Evolutionary conservation across 331 rosid species (phyloP).

Genomic region (Cydonia oblonga): DNA sequence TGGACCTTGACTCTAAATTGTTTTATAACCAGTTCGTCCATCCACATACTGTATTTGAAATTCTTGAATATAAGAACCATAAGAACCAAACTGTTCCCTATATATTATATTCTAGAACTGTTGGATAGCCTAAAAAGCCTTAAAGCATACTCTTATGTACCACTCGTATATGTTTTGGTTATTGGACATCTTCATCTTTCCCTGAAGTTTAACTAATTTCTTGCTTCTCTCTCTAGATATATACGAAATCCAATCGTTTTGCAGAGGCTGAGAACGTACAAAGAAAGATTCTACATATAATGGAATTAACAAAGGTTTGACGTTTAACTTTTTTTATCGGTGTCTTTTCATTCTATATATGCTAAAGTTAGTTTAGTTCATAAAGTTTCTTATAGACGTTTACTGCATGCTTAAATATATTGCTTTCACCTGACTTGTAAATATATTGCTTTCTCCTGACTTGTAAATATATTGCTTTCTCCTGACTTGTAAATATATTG

Average conservation of each 20-base stretch:
- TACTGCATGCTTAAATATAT: neutral
- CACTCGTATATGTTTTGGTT: neutral
- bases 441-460: too few relatives aligned
- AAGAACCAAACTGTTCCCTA: neutral
- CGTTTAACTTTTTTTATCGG: neutral
- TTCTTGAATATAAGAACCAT: neutral
- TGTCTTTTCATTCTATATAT: neutral
- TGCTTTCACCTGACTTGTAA: too few relatives aligned
- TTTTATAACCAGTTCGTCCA: neutral
- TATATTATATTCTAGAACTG: too few relatives aligned
- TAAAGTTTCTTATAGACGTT: neutral
- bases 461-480: too few relatives aligned
- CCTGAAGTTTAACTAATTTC: neutral
- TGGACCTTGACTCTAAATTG: neutral
- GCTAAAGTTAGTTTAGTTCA: neutral
- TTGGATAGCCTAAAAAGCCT: too few relatives aligned
- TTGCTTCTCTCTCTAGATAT: slow-evolving; percentile 24
- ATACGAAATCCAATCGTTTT: slow-evolving; percentile 43
- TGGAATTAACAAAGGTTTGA: slow-evolving; percentile 76
- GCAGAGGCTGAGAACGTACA: slow-evolving; percentile 68
- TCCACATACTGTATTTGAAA: neutral
- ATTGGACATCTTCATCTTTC: neutral
- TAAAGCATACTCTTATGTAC: too few relatives aligned
- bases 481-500: too few relatives aligned
- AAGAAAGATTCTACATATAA: slow-evolving; percentile 61